These are phyloP conservation scores for Letharia lupina DNA, from an alignment of 495 filamentous ascomycete species.

Conservation along the genomic window DNA sequence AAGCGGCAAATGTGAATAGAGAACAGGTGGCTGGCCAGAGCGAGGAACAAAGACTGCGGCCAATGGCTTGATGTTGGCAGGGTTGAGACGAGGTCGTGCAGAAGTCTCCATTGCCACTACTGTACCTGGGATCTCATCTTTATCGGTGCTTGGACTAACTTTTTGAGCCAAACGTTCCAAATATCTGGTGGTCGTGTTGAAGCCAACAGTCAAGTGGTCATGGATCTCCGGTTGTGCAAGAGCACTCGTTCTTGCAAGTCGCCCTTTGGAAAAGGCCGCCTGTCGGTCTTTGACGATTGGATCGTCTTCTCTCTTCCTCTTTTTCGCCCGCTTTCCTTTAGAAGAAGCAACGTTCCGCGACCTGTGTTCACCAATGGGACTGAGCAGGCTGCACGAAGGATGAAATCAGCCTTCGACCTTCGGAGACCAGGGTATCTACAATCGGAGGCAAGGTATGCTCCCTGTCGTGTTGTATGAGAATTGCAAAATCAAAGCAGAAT, in stretches of 20 bases:
- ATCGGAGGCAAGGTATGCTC: not conserved
- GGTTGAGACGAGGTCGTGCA: not conserved
- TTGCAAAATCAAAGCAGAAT: not conserved
- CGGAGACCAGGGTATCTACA: not conserved
- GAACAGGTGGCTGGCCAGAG: conserved; percentile 40
- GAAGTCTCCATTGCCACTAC: not conserved
- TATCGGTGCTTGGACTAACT: not conserved
- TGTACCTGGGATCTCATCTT: not conserved
- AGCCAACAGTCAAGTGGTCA: conserved; percentile 48
- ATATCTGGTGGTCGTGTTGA: conserved; percentile 47
- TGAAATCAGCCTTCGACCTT: not conserved
- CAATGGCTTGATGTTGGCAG: conserved; percentile 22
- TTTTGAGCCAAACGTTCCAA: conserved; percentile 38
- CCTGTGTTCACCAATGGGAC: conserved; percentile 48
- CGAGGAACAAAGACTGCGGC: conserved; percentile 46
- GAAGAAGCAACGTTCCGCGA: conserved; percentile 39
- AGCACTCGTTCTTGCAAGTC: not conserved
- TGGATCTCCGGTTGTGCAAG: conserved; percentile 13
- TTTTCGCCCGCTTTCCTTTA: conserved; percentile 43
- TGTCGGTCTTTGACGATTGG: conserved; percentile 2
- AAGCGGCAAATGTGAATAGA: conserved; percentile 53
- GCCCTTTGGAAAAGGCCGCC: not conserved
- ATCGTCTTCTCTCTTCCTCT: conserved; percentile 23
- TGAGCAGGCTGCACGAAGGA: conserved; percentile 39
- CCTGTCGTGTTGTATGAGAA: not conserved